Percentiles rank a stretch among this genome's conserved stretches.
phyloP scores from a whole-genome alignment of 768 basidiomycete species.

The Lactarius vividus region DNA sequence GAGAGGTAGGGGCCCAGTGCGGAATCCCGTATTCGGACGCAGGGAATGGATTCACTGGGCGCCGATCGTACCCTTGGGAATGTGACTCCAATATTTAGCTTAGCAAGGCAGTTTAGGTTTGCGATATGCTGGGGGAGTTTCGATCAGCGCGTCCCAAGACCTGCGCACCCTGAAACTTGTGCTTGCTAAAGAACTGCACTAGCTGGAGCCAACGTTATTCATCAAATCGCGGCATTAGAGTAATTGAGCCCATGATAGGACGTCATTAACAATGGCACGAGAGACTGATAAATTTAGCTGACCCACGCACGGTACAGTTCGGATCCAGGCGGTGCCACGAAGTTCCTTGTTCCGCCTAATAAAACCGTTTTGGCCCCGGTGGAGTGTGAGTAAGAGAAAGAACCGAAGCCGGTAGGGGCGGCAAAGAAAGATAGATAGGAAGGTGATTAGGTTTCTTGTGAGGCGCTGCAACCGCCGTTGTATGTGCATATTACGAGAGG shows the following conservation, averaged over 20 bases:
- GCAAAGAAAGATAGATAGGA: neutral
- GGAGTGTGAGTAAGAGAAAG: neutral
- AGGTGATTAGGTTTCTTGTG: conserved; percentile 13
- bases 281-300: neutral
- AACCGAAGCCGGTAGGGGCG: neutral
- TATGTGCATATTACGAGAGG: conserved; percentile 11
- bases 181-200: neutral
- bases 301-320: neutral
- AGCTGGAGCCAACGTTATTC: conserved; percentile 5
- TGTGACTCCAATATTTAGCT: conserved; percentile 16
- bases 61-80: conserved; percentile 25
- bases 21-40: conserved; percentile 14
- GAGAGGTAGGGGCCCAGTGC: conserved; percentile 10
- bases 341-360: neutral
- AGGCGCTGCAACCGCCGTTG: conserved; percentile 10
- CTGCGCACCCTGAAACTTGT: conserved; percentile 16
- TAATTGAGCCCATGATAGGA: conserved; percentile 15
- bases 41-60: conserved; percentile 13
- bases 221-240: conserved; percentile 5
- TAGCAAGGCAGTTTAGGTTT: conserved; percentile 21
- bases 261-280: conserved; percentile 9
- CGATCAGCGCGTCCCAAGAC: conserved; percentile 10
- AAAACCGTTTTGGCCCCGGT: neutral
- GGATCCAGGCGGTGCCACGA: conserved; percentile 5
- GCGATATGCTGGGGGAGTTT: conserved; percentile 1